Conservation (phyloP, 441 rosid genomes). For the Croton setiger region DNA sequence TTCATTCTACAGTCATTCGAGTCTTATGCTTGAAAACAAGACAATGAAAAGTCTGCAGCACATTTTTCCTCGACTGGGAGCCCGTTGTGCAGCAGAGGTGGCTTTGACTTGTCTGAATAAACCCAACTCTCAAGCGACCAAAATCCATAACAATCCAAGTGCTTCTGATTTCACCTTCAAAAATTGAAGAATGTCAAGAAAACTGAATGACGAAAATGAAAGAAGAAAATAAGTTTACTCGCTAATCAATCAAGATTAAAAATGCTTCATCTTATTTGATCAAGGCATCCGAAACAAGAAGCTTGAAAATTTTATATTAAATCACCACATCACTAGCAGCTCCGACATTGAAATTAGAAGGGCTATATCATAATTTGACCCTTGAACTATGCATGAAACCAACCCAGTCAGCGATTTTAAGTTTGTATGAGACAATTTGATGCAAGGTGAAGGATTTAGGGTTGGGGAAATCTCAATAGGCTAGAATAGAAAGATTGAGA, state of each 20-base stretch:
- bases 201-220: not conserved
- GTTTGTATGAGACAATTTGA: too few relatives aligned
- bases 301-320: not conserved
- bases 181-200: not conserved
- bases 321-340: not conserved
- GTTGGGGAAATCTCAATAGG: too few relatives aligned
- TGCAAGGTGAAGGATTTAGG: too few relatives aligned
- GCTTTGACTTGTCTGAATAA: slow-evolving; percentile 9
- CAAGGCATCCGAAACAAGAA: not conserved
- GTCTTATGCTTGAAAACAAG: slow-evolving; percentile 9
- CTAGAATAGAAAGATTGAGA: too few relatives aligned
- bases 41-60: slow-evolving; percentile 8
- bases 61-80: slow-evolving; percentile 15
- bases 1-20: not conserved
- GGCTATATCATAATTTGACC: not conserved
- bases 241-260: not conserved
- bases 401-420: too few relatives aligned
- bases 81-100: slow-evolving; percentile 18
- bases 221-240: not conserved
- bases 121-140: slow-evolving; percentile 11
- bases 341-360: not conserved
- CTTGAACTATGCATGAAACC: too few relatives aligned
- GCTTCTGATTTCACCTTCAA: slow-evolving; percentile 23
- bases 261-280: not conserved
- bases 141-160: slow-evolving; percentile 15